Conservation (phyloP, 345 rosid genomes). For the Hypericum androsaemum region DNA sequence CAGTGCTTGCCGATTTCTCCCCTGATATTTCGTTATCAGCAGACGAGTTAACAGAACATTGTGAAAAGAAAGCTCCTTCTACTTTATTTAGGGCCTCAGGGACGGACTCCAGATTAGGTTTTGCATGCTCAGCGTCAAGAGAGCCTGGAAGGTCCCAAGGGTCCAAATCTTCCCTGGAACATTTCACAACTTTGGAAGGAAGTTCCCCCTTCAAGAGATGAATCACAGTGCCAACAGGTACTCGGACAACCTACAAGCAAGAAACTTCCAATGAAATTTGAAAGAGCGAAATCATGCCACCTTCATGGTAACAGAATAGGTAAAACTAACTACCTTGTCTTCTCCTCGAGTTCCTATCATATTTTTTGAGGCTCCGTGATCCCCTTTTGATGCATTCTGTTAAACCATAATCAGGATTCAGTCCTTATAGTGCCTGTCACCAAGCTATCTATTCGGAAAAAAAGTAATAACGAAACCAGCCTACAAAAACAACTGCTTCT, state of each 20-base stretch:
- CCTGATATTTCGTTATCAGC: slow-evolving; percentile 5
- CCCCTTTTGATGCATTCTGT: slow-evolving; percentile 74
- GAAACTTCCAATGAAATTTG: slow-evolving; percentile 1
- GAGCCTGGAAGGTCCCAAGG: slow-evolving; percentile 94
- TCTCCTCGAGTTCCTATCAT: slow-evolving; percentile 81
- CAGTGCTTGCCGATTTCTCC: slow-evolving; percentile 11
- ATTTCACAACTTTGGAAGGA: slow-evolving; percentile 31
- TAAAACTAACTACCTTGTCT: slow-evolving; percentile 55
- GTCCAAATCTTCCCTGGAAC: slow-evolving; percentile 39
- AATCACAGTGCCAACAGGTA: slow-evolving; percentile 83
- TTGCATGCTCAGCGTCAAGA: slow-evolving; percentile 32
- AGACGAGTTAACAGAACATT: slow-evolving; percentile 5
- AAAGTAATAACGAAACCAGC: no score
- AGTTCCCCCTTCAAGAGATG: slow-evolving; percentile 76
- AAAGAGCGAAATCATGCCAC: not conserved
- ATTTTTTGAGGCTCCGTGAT: slow-evolving; percentile 73
- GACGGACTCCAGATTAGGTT: slow-evolving; percentile 14
- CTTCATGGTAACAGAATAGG: slow-evolving; percentile 2
- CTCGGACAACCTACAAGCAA: slow-evolving; percentile 50
- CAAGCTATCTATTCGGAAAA: not conserved
- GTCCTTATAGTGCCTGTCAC: not conserved
- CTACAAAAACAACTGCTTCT: no score
- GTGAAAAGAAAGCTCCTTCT: slow-evolving; percentile 19
- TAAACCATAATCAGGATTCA: slow-evolving; percentile 5
- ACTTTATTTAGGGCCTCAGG: slow-evolving; percentile 7